These are phyloP conservation scores for Backusella luteola DNA, from an alignment of 192 early-diverging fungal species.

Conservation along the genomic window DNA sequence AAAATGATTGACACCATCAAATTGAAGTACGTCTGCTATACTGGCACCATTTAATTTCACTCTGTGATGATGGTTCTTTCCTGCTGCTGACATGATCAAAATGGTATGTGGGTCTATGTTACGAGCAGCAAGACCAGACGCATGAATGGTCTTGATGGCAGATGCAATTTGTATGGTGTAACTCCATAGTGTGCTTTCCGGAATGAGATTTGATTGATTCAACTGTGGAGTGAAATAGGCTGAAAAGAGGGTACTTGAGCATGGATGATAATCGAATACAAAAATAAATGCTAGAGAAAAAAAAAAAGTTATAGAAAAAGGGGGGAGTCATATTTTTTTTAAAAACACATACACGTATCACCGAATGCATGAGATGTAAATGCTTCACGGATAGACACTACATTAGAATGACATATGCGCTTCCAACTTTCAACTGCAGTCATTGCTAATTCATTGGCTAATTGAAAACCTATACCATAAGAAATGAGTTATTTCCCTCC, in stretches of 20 bases:
- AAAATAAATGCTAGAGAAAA: slow-evolving; percentile 73
- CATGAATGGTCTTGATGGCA: slow-evolving; percentile 80
- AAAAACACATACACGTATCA: slow-evolving; percentile 66
- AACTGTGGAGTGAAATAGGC: slow-evolving; percentile 57
- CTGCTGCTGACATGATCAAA: slow-evolving; percentile 55
- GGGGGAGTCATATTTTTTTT: background rate
- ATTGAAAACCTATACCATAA: slow-evolving; percentile 50
- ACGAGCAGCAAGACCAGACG: slow-evolving; percentile 75
- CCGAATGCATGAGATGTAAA: slow-evolving; percentile 96
- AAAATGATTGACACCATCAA: slow-evolving; percentile 62
- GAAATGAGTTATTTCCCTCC: background rate
- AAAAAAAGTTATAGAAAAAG: background rate
- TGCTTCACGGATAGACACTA: slow-evolving; percentile 87
- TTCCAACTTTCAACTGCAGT: slow-evolving; percentile 83
- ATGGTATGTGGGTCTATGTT: slow-evolving; percentile 81
- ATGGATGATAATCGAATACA: slow-evolving; percentile 92
- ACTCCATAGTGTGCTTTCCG: slow-evolving; percentile 74
- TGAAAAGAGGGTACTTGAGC: slow-evolving; percentile 62
- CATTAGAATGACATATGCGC: slow-evolving; percentile 71
- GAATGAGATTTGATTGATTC: slow-evolving; percentile 33
- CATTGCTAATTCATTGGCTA: slow-evolving; percentile 81
- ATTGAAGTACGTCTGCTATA: slow-evolving; percentile 69
- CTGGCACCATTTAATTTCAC: slow-evolving; percentile 70
- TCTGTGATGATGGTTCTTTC: slow-evolving; percentile 49
- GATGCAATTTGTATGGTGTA: slow-evolving; percentile 74